Evolutionary conservation across 352 stramenopile genomes (phyloP).

Genomic region (Phytopythium litorale): DNA sequence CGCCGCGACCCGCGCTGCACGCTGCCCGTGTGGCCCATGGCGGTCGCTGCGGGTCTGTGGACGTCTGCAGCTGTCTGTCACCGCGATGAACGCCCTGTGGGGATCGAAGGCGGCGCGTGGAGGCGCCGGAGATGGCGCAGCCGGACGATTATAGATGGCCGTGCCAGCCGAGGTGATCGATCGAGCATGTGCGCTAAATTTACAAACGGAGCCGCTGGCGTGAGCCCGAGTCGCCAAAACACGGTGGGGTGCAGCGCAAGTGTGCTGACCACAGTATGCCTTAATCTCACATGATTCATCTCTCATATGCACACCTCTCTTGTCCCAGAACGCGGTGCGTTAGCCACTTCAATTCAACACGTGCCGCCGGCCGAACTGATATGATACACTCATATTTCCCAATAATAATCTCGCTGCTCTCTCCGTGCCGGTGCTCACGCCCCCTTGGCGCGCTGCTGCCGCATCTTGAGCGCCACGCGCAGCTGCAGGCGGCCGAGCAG

Average conservation of each 20-base stretch:
- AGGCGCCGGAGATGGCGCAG: background rate
- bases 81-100: background rate
- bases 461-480: constrained; percentile 50
- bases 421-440: background rate
- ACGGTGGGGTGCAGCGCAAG: too few species aligned
- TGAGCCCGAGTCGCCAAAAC: too few species aligned
- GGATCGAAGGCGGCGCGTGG: background rate
- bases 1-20: constrained; percentile 41
- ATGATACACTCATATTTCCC: background rate
- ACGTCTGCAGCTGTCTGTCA: background rate
- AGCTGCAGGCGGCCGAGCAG: constrained; percentile 57
- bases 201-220: too few species aligned
- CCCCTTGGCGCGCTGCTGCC: constrained; percentile 14
- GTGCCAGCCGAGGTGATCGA: too few species aligned
- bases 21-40: constrained; percentile 75
- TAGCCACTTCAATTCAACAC: too few species aligned
- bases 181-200: too few species aligned
- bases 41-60: background rate
- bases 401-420: background rate
- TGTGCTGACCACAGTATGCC: too few species aligned
- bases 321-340: too few species aligned
- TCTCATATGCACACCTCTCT: too few species aligned
- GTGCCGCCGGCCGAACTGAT: too few species aligned
- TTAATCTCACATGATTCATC: too few species aligned
- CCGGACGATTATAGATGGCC: background rate